phyloP scores from a whole-genome alignment of 176 grass and related monocot genomes.

The Aegilops speltoides region DNA sequence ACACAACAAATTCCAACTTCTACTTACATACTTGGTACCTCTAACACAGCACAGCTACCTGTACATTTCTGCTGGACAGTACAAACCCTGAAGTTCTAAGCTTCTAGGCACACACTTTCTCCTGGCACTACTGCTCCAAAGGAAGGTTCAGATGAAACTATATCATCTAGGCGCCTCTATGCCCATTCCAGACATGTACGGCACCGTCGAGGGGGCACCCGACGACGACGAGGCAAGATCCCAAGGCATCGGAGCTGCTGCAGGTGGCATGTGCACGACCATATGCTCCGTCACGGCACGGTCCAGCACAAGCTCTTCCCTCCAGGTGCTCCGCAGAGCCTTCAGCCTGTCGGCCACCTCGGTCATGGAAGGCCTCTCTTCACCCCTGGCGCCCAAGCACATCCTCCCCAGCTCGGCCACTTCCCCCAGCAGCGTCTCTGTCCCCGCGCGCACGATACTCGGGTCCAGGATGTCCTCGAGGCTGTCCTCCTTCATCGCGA shows the following conservation, averaged over 20 bases:
- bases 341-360: background rate
- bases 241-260: background rate
- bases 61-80: too few species aligned
- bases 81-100: background rate
- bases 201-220: background rate
- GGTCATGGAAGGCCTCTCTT: conserved; percentile 1
- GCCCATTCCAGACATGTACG: background rate
- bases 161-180: background rate
- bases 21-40: too few species aligned
- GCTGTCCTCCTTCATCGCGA: background rate
- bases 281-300: background rate
- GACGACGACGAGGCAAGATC: background rate
- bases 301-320: background rate
- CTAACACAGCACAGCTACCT: too few species aligned
- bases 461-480: background rate
- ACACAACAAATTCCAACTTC: background rate
- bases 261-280: background rate
- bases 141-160: background rate
- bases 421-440: background rate
- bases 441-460: background rate
- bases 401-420: background rate
- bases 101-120: background rate
- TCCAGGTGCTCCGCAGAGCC: background rate
- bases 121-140: background rate
- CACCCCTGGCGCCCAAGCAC: background rate